Conservation (phyloP, 176 grass and related monocot genomes). For the Puya raimondii region DNA sequence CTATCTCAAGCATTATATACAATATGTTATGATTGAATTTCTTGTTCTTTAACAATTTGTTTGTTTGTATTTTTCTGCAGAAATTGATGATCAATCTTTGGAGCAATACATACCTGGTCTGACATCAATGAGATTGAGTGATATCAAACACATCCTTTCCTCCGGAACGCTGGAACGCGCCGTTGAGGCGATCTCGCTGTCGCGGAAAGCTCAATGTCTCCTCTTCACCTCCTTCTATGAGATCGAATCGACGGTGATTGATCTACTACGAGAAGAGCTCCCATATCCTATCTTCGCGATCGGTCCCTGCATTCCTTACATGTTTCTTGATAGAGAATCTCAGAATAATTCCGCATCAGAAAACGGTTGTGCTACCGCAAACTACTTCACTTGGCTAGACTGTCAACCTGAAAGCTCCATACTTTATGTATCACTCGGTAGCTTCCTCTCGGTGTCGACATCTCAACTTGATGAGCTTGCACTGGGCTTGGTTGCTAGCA, state of each 20-base stretch:
- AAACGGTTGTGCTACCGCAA: background rate
- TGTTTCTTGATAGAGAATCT: background rate
- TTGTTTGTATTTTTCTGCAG: background rate
- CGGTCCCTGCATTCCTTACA: slow-evolving; percentile 42
- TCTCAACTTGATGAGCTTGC: slow-evolving; percentile 41
- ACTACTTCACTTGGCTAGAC: slow-evolving; percentile 37
- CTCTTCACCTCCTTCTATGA: slow-evolving; percentile 49
- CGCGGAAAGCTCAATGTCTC: slow-evolving; percentile 28
- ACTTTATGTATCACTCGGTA: slow-evolving; percentile 42
- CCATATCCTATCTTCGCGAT: slow-evolving; percentile 17
- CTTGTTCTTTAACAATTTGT: no score
- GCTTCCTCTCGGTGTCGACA: slow-evolving; percentile 37
- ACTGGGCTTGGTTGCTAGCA: slow-evolving; percentile 15
- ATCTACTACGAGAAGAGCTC: slow-evolving; percentile 25
- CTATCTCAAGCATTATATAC: background rate
- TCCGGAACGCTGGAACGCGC: slow-evolving; percentile 11
- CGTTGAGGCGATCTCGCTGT: slow-evolving; percentile 9
- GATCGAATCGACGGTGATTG: slow-evolving; percentile 22
- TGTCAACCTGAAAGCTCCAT: slow-evolving; percentile 18
- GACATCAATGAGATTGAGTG: slow-evolving; percentile 30
- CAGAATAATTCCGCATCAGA: background rate
- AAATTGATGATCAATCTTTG: slow-evolving; percentile 11
- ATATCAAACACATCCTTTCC: slow-evolving; percentile 28
- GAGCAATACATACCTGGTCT: slow-evolving; percentile 24
- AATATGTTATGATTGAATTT: background rate